Evolutionary conservation across 2,329 filamentous ascomycete genomes (phyloP), one percentile per base, ranked within the genome.

Genomic region (Colletotrichum paranaense): DNA sequence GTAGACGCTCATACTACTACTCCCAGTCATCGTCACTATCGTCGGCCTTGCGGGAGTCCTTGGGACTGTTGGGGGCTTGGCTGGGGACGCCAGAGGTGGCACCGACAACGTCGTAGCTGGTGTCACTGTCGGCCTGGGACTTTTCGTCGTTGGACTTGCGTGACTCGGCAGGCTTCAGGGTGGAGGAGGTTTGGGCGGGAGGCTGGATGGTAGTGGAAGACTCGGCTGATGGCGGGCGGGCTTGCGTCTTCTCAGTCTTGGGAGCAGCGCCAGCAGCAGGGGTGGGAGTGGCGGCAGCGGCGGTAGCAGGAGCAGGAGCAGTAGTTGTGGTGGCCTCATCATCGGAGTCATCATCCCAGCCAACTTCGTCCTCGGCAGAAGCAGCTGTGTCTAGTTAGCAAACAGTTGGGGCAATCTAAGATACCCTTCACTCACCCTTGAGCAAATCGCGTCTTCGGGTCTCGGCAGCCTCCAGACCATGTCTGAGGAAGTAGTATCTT

Each of bases 381-480:
- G 93, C 93, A 76, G 91, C 92, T 92, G 80, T 75, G 11, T 19
- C 35, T 14, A 24, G 55, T 76, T 67, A 78, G 74, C 72, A 73
- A 65, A 74, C 24, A 42, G 16, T 32, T 8, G 32, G 12, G 9
- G 5, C 42, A 53, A 16, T 12, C 26, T 9, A 7, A 12, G 38
- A 30, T 35, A 52, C 7, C 30, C 24, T 3, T 35, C 32, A 82
- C 89, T 75, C 86, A 97, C 96, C 96, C 84, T 97, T 97, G 26
- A 99, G 86, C 69, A 99, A 88, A 82, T 99, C 97, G 78, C 93
- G 92, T 81, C 97, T 89, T 82, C 94, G 92, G 79, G 93, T 92
- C 84, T 99, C 97, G 71, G 98, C 95, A 30, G 94, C 95, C 85
- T 98, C 96, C 75, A 99, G 93, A 19, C 97, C 94, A 79, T 97